phyloP scores from a whole-genome alignment of 2,329 filamentous ascomycete genomes.

The Alternaria arbusti region DNA sequence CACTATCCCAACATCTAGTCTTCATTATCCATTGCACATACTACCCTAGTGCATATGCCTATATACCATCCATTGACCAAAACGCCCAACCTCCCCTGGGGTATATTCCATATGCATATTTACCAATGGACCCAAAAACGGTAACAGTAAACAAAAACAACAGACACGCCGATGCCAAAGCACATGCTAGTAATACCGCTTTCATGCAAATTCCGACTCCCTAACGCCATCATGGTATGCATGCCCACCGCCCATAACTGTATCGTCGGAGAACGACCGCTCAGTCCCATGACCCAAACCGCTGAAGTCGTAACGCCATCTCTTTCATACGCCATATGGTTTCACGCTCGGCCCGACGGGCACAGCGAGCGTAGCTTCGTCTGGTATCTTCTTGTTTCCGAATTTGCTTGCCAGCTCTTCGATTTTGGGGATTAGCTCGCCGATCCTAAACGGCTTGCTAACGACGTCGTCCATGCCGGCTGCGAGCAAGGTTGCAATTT shows the following conservation, averaged over 20 bases:
- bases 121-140: background rate
- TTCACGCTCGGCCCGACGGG: background rate
- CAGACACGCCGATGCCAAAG: background rate
- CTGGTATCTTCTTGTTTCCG: background rate
- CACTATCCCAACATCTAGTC: background rate
- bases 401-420: constrained; percentile 51
- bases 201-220: background rate
- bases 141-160: background rate
- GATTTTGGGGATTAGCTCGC: constrained; percentile 58
- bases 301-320: background rate
- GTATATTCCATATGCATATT: constrained; percentile 2
- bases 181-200: background rate
- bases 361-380: background rate
- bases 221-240: background rate
- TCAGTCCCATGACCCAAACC: background rate
- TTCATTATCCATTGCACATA: background rate
- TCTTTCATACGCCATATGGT: background rate
- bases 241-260: background rate
- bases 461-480: constrained; percentile 58
- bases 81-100: background rate
- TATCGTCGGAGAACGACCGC: background rate
- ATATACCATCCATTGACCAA: background rate
- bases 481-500: constrained; percentile 47
- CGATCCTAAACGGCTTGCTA: constrained; percentile 58
- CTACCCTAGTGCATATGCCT: background rate